Evolutionary conservation across 2,329 filamentous ascomycete species (phyloP), one percentile per base, ranked within the genome.

Genomic region (Phialophora verrucosa): DNA sequence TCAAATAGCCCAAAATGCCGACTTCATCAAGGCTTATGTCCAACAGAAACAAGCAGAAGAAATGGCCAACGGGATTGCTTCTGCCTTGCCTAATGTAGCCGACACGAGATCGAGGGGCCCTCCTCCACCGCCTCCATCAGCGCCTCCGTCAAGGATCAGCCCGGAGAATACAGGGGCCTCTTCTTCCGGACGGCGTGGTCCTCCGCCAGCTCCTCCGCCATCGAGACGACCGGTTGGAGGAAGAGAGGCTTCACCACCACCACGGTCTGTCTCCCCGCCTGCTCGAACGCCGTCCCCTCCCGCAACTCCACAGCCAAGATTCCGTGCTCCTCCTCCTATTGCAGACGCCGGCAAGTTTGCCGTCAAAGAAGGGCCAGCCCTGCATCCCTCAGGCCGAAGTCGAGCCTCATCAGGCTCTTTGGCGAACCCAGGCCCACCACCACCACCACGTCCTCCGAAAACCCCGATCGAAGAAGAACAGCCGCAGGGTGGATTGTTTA

Each of bases 291-390:
- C 90, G 14, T 88, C 89, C 14, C 91, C 92, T 12, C 88, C 89
- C 12, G 74, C 79, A 29, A 84, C 84, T 10, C 59, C 88, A 25
- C 85, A 89, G 59, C 87, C 87, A 8, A 85, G 84, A 73, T 98
- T 96, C 81, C 86, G 88, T 70, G 94, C 92, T 8, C 95, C 95
- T 54, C 95, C 95, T 38, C 91, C 94, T 2, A 80, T 98, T 66
- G 88, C 92, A 63, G 93, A 97, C 77, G 95, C 95, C 65, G 95
- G 95, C 44, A 96, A 92, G 78, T 95, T 88, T 75, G 92, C 90
- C 3, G 84, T 89, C 68, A 78, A 82, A 32, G 80, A 82, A 64
- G 78, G 77, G 27, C 82, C 79, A 65, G 71, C 82, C 23, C 75
- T 81, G 12, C 74, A 78, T 35, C 79, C 78, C 63, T 75, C 85